Evolutionary conservation across 2,329 filamentous ascomycete genomes (phyloP).

Genomic region (Aspergillus fumigatiaffinis): DNA sequence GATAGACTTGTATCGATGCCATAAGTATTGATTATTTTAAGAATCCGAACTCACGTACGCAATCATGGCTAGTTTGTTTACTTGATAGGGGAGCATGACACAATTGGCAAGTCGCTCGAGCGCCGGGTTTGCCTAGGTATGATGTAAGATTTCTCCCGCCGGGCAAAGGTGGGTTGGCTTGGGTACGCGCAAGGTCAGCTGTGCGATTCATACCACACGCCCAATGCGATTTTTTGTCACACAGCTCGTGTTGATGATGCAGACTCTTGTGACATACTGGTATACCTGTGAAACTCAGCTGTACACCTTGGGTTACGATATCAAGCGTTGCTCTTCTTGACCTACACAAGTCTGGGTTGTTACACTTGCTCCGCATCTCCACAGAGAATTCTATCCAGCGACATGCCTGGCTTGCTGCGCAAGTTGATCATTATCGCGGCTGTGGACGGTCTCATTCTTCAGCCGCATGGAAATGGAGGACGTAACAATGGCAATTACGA

Average conservation of each 20-base stretch:
- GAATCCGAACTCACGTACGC: neutral
- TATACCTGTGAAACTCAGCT: neutral
- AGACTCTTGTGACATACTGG: neutral
- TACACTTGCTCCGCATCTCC: neutral
- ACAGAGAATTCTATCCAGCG: constrained; percentile 9
- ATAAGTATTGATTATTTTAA: neutral
- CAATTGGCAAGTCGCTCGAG: neutral
- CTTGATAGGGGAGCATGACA: neutral
- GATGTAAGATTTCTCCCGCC: neutral
- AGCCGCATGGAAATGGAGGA: constrained; percentile 57
- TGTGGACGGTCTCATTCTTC: constrained; percentile 76
- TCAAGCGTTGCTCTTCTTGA: neutral
- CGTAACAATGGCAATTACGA: constrained; percentile 49
- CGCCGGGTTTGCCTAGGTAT: neutral
- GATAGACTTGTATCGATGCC: constrained; percentile 16
- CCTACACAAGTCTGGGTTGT: neutral
- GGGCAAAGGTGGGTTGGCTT: neutral
- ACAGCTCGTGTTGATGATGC: neutral
- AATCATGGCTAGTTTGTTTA: neutral
- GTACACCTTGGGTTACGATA: neutral
- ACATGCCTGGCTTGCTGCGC: constrained; percentile 72
- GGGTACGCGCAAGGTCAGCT: neutral
- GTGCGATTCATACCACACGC: neutral
- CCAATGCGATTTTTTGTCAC: neutral
- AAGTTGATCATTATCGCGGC: constrained; percentile 78